Evolutionary conservation across 306 rosid species (phyloP).

Genomic region (Medicago lupulina): DNA sequence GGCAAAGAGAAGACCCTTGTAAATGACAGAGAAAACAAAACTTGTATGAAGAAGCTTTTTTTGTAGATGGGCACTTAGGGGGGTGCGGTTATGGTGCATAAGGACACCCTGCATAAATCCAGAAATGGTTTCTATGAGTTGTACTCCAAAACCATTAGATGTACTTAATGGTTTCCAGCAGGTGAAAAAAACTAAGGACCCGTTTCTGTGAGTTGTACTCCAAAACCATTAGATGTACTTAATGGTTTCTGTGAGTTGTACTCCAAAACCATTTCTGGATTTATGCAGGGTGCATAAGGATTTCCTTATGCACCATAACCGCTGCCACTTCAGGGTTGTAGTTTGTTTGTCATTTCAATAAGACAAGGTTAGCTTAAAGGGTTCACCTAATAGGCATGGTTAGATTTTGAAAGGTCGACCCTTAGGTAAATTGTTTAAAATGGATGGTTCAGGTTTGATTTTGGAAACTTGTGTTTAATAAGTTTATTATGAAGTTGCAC

Average conservation of each 20-base stretch:
- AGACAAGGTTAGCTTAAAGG: conserved; percentile 13
- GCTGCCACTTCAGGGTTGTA: not conserved
- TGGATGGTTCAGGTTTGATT: not conserved
- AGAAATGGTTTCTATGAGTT: too few species aligned
- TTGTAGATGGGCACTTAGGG: conserved; percentile 17
- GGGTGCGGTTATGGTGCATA: too few species aligned
- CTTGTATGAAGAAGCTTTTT: conserved; percentile 16
- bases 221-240: too few species aligned
- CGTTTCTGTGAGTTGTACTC: too few species aligned
- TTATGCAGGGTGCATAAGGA: too few species aligned
- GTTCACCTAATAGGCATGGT: not conserved
- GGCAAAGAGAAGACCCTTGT: conserved; percentile 30
- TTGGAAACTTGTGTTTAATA: not conserved
- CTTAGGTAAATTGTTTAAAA: not conserved
- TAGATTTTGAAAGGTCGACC: not conserved
- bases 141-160: too few species aligned
- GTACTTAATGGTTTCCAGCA: too few species aligned
- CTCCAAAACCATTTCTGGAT: too few species aligned
- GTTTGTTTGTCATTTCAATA: conserved; percentile 20
- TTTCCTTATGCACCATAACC: too few species aligned
- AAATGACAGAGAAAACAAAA: conserved; percentile 31
- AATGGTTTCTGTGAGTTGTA: too few species aligned
- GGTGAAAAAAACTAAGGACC: too few species aligned
- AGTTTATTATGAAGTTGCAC: not conserved
- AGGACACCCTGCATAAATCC: too few species aligned